These are phyloP conservation scores for Chondrus crispus DNA, from an alignment of 23 red algal genomes.

Conservation along the genomic window DNA sequence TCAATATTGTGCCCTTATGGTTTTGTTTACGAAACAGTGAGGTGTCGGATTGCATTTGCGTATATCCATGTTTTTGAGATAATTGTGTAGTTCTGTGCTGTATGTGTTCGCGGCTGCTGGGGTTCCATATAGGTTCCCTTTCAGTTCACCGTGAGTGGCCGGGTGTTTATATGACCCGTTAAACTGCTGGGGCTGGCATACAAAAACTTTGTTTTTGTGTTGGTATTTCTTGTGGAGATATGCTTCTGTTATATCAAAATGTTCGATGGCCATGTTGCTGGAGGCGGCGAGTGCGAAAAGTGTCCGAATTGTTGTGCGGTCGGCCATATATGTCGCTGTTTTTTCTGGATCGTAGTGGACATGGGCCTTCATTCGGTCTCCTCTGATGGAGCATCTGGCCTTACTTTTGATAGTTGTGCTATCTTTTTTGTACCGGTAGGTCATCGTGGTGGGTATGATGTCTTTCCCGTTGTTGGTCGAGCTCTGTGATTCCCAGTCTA, in stretches of 20 bases:
- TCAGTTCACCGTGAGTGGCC: background rate
- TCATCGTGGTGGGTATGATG: background rate
- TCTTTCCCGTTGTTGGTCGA: background rate
- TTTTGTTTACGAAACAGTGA: background rate
- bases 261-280: background rate
- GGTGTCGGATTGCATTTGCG: background rate
- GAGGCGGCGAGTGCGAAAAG: background rate
- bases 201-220: background rate
- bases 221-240: background rate
- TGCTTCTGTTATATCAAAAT: background rate
- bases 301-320: background rate
- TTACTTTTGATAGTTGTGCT: no score
- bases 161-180: background rate
- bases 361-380: slow-evolving; percentile 7
- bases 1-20: background rate
- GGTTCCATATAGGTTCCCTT: background rate
- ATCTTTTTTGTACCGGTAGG: background rate
- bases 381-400: background rate
- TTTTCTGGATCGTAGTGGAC: background rate
- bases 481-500: background rate
- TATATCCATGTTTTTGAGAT: background rate
- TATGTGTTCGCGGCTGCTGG: background rate
- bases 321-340: background rate
- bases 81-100: background rate
- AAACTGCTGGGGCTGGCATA: background rate